Evolutionary conservation across 768 basidiomycete genomes (phyloP).

Genomic region (Cystoderma amianthinum): DNA sequence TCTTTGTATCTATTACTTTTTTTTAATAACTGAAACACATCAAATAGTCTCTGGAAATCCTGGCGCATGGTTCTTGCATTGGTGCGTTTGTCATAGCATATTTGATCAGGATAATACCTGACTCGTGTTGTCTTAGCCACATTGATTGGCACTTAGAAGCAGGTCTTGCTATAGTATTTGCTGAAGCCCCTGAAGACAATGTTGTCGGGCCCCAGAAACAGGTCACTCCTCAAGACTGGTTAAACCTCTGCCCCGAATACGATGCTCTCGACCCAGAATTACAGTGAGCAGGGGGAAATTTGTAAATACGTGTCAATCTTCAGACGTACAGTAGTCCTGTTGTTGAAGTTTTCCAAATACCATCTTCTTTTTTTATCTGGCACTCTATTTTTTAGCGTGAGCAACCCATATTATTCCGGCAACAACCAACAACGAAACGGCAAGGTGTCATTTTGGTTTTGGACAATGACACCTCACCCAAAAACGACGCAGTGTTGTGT

Average conservation of each 20-base stretch:
- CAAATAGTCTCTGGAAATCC: slow-evolving; percentile 1
- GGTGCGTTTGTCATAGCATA: slow-evolving; percentile 3
- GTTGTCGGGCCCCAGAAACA: slow-evolving; percentile 9
- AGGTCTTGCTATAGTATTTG: slow-evolving; percentile 3
- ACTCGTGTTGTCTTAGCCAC: not conserved
- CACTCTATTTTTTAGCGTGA: too few relatives aligned
- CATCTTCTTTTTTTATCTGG: too few relatives aligned
- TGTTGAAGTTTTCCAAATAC: too few relatives aligned
- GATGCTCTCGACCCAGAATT: not conserved
- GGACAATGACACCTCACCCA: too few relatives aligned
- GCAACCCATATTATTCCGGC: too few relatives aligned
- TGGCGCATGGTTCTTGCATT: slow-evolving; percentile 5
- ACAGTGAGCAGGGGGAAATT: too few relatives aligned
- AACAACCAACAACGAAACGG: too few relatives aligned
- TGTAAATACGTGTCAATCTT: too few relatives aligned
- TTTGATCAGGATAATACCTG: not conserved
- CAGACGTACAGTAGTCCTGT: too few relatives aligned
- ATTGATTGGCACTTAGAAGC: slow-evolving; percentile 5
- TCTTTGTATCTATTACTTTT: not conserved
- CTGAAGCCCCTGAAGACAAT: slow-evolving; percentile 9
- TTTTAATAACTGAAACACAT: not conserved
- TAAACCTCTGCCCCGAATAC: not conserved
- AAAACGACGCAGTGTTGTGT: too few relatives aligned
- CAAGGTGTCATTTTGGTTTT: too few relatives aligned
- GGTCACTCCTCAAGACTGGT: slow-evolving; percentile 11